phyloP scores from a whole-genome alignment of 2,329 filamentous ascomycete genomes.

The Simplicillium sp. region DNA sequence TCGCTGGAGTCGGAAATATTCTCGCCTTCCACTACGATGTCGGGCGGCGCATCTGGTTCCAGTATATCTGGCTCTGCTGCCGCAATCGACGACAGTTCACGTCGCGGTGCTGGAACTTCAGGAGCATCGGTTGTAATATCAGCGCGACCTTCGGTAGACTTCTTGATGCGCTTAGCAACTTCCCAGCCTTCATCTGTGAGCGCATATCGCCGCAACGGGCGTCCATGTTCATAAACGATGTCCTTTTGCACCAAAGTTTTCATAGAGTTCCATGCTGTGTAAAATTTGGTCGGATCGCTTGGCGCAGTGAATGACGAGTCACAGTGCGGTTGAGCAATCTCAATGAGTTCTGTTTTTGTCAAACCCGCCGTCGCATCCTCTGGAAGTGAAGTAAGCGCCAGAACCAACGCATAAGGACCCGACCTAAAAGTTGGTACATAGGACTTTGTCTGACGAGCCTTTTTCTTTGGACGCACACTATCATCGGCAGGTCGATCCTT shows the following conservation, averaged over 20 bases:
- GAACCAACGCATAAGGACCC: slow-evolving; percentile 62
- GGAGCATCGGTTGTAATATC: slow-evolving; percentile 12
- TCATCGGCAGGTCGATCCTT: slow-evolving; percentile 24
- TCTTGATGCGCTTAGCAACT: slow-evolving; percentile 55
- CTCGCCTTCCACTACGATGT: slow-evolving; percentile 5
- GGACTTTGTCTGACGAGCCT: slow-evolving; percentile 46
- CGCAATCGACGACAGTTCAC: slow-evolving; percentile 9
- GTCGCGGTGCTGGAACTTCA: slow-evolving; percentile 2
- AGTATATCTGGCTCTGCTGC: slow-evolving; percentile 8
- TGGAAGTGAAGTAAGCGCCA: slow-evolving; percentile 53
- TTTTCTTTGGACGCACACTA: slow-evolving; percentile 41
- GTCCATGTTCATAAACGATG: slow-evolving; percentile 60
- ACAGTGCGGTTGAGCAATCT: slow-evolving; percentile 60
- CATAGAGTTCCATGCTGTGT: slow-evolving; percentile 79
- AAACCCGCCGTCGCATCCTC: slow-evolving; percentile 44
- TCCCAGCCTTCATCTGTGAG: slow-evolving; percentile 75
- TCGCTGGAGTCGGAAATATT: slow-evolving; percentile 6
- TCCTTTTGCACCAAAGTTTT: slow-evolving; percentile 66
- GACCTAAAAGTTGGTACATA: slow-evolving; percentile 68
- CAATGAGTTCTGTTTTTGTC: slow-evolving; percentile 59
- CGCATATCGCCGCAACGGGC: slow-evolving; percentile 57
- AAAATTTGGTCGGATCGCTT: slow-evolving; percentile 56
- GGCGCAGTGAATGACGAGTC: slow-evolving; percentile 65
- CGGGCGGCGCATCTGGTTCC: background rate
- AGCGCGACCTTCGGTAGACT: slow-evolving; percentile 29